Percentiles rank a stretch among this genome's conserved stretches.
Evolutionary conservation across 73 alveolate genomes (phyloP).

Genomic region (Tetrahymena thermophila): DNA sequence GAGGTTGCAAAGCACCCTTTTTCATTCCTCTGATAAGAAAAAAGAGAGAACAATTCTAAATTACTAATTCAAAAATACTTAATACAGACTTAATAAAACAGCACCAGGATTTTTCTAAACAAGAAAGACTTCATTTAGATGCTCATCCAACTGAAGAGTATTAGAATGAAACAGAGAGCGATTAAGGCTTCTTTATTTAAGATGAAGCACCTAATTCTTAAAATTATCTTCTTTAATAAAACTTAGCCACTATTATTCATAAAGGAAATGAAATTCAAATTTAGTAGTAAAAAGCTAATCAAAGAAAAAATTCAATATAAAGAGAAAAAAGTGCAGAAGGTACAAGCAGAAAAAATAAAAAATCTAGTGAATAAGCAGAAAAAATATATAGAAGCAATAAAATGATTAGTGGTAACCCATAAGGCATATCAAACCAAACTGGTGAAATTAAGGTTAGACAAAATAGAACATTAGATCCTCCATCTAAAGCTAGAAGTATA

Average conservation of each 20-base stretch:
- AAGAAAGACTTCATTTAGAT: not conserved
- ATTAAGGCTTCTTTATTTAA: not conserved
- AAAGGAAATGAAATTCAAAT: not conserved
- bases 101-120: not conserved
- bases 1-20: not conserved
- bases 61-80: not conserved
- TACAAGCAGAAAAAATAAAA: not conserved
- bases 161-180: not conserved
- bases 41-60: not conserved
- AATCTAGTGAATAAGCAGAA: not conserved
- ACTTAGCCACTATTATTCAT: not conserved
- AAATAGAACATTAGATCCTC: not conserved
- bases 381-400: not conserved
- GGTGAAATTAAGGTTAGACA: not conserved
- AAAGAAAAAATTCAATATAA: not conserved
- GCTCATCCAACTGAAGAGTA: not conserved
- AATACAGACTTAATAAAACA: not conserved
- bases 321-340: slow-evolving; percentile 3
- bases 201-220: not conserved
- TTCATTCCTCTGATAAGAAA: not conserved
- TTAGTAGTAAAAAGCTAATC: not conserved
- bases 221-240: not conserved
- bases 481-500: not conserved
- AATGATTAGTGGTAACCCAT: not conserved
- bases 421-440: not conserved